Evolutionary conservation across 768 basidiomycete species (phyloP).

Genomic region (Tylopilus balloui): DNA sequence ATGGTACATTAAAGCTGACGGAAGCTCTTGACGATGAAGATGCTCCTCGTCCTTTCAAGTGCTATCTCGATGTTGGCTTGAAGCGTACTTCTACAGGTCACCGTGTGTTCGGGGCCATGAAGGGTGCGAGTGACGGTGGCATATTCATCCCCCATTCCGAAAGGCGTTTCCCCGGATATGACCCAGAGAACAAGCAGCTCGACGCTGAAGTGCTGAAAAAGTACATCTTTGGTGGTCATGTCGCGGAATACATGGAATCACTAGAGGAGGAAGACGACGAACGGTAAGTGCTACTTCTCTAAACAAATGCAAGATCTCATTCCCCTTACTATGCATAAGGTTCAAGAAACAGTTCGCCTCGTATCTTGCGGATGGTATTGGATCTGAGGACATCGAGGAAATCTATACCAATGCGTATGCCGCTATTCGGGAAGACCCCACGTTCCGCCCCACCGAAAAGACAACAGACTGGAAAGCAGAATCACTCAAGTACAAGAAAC

Average conservation of each 20-base stretch:
- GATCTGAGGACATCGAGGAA: conserved; percentile 96
- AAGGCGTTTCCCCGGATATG: conserved; percentile 97
- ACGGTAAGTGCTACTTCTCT: conserved; percentile 45
- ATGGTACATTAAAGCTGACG: conserved; percentile 79
- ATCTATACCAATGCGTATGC: conserved; percentile 90
- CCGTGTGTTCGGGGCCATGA: conserved; percentile 97
- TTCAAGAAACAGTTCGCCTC: conserved; percentile 97
- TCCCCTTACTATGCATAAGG: conserved; percentile 35
- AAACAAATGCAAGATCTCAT: conserved; percentile 4
- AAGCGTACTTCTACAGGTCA: conserved; percentile 97
- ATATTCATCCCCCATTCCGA: conserved; percentile 97
- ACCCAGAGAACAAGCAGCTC: conserved; percentile 86
- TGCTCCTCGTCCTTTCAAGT: conserved; percentile 97
- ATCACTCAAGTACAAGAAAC: conserved; percentile 60
- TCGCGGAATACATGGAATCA: conserved; percentile 99
- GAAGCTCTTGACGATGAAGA: conserved; percentile 87
- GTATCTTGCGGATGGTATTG: conserved; percentile 93
- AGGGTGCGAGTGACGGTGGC: conserved; percentile 97
- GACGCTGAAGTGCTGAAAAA: conserved; percentile 94
- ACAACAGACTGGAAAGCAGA: conserved; percentile 90
- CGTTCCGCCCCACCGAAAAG: conserved; percentile 87
- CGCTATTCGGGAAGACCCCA: conserved; percentile 92
- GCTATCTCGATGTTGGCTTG: conserved; percentile 97
- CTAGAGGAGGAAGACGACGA: conserved; percentile 99
- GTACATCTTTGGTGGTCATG: conserved; percentile 96